These are phyloP conservation scores for Pseudogymnoascus sp. DNA, from an alignment of 2,329 filamentous ascomycete genomes.

Conservation along the genomic window DNA sequence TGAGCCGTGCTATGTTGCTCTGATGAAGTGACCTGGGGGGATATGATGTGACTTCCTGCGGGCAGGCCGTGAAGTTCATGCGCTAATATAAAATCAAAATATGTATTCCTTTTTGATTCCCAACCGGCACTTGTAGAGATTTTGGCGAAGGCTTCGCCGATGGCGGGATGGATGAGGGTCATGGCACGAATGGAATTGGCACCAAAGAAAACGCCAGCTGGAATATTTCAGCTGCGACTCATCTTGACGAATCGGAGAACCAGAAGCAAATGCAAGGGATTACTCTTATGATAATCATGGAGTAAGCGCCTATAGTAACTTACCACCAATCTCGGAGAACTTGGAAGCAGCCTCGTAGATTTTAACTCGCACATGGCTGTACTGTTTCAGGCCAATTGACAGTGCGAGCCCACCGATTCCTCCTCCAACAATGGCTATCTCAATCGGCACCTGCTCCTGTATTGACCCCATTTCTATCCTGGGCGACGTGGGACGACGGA, in stretches of 20 bases:
- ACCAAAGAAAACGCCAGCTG: conserved; percentile 17
- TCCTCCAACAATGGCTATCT: conserved; percentile 20
- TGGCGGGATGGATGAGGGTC: conserved; percentile 14
- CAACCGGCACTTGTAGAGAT: conserved; percentile 12
- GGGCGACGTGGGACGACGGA: no score
- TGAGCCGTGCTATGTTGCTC: background rate
- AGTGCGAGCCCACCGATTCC: conserved; percentile 19
- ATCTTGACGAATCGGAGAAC: background rate
- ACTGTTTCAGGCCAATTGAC: conserved; percentile 14
- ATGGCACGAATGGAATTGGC: conserved; percentile 15
- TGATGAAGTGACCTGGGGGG: background rate
- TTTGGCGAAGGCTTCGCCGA: conserved; percentile 14
- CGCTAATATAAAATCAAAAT: conserved; percentile 7
- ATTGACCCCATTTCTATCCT: background rate
- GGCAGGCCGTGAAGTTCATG: conserved; percentile 7
- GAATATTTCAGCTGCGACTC: background rate
- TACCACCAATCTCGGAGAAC: conserved; percentile 19
- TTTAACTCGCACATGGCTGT: conserved; percentile 12
- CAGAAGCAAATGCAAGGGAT: background rate
- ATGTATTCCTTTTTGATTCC: conserved; percentile 8
- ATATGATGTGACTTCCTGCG: background rate
- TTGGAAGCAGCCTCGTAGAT: conserved; percentile 18
- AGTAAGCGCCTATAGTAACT: background rate
- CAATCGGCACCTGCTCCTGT: conserved; percentile 1
- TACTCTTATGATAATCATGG: background rate